Conservation (phyloP, 805 yeast genomes). For the Candida qinlingensis region DNA sequence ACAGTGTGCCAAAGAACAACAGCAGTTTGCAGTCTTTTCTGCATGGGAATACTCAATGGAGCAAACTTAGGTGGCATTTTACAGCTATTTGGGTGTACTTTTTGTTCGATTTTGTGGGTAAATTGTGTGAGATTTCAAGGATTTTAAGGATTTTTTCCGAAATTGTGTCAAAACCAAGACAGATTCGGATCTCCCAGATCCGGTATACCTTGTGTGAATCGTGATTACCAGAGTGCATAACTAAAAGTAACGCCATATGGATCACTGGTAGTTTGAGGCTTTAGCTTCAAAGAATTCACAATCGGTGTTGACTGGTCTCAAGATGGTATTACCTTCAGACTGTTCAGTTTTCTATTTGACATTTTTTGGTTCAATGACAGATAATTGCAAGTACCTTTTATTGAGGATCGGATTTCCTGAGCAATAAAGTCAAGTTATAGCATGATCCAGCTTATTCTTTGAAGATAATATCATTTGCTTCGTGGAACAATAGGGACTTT, state of each 20-base stretch:
- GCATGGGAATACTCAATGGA: slow-evolving; percentile 50
- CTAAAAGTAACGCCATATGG: slow-evolving; percentile 37
- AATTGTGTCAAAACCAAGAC: too few species aligned
- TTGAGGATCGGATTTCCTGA: background rate
- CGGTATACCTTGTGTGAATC: too few species aligned
- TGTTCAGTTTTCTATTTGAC: slow-evolving; percentile 9
- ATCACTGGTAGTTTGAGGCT: slow-evolving; percentile 39
- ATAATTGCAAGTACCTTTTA: slow-evolving; percentile 8
- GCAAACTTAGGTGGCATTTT: slow-evolving; percentile 31
- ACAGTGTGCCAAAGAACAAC: slow-evolving; percentile 71
- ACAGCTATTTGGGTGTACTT: background rate
- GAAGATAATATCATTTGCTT: slow-evolving; percentile 6
- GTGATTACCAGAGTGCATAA: too few species aligned
- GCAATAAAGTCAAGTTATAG: slow-evolving; percentile 6
- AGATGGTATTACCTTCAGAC: slow-evolving; percentile 19
- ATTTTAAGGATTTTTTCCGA: too few species aligned
- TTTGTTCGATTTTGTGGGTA: background rate
- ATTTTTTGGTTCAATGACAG: slow-evolving; percentile 7
- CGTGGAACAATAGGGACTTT: slow-evolving; percentile 5
- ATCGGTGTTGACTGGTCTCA: slow-evolving; percentile 25
- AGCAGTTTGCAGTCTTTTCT: slow-evolving; percentile 58
- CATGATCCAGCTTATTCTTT: background rate
- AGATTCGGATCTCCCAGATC: too few species aligned
- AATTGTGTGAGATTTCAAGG: background rate
- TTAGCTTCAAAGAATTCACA: slow-evolving; percentile 35